Evolutionary conservation across 1,284 basidiomycete species (phyloP), one percentile per base, ranked within the genome.

Genomic region (Cryptococcus depauperatus): DNA sequence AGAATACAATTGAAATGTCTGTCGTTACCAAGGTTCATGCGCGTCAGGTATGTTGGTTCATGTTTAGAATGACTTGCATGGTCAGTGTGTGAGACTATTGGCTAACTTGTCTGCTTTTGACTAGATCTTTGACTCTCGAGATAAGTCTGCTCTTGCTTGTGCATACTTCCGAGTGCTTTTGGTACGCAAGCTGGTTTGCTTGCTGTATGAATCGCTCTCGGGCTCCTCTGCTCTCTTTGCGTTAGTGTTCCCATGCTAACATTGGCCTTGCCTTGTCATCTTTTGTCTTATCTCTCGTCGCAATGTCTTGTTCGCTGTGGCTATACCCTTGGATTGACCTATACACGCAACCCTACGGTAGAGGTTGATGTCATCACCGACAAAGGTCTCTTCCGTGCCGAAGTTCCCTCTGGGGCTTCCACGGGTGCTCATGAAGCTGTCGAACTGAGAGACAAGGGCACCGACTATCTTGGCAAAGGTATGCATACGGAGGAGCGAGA

Each of bases 401-500:
- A 89, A 56, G 95, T 98, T 37, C 95, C 95, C 47, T 97, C 92
- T 48, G 95, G 95, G 72, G 95, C 95, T 41, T 98, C 93, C 51
- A 98, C 93, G 48, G 95, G 95, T 78, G 77, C 90, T 60, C 90
- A 98, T 75, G 95, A 99, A 76, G 95, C 95, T 56, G 89, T 95
- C 47, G 95, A 99, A 77, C 85, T 98, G 69, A 89, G 95, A 61
- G 95, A 99, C 75, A 85, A 84, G 55, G 93, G 92, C 78, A 93
- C 93, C 76, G 75, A 76, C 62, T 99, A 96, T 73, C 80, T 96
- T 64, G 95, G 95, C 71, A 99, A 98, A 77, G 91, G 90, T 84
- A 16, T 16, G 29, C 16, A 30, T 30, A 13, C 29, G 11, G 29
- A 30, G 13, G 29, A 30, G 29, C 29, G 16, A 30, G 11, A 16